Percentiles rank a stretch among this genome's conserved stretches.
Evolutionary conservation across 2,329 filamentous ascomycete species (phyloP).

Genomic region (Paraphoma chrysanthemicola): DNA sequence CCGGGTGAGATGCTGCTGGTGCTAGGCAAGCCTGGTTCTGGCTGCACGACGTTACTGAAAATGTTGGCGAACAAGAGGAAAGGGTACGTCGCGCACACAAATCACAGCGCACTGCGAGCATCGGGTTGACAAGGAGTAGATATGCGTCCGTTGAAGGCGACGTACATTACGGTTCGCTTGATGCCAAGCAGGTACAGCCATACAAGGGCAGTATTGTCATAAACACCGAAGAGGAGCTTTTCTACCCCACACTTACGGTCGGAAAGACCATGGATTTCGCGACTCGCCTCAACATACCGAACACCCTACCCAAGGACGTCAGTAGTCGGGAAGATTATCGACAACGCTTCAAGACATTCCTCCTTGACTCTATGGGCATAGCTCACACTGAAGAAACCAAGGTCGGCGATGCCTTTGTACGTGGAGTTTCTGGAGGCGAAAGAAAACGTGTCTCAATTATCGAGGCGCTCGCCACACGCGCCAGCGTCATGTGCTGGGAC

Average conservation of each 20-base stretch:
- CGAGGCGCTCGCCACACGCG: slow-evolving; percentile 66
- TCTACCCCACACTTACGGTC: slow-evolving; percentile 60
- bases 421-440: slow-evolving; percentile 73
- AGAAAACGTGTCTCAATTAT: slow-evolving; percentile 73
- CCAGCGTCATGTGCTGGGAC: slow-evolving; percentile 62
- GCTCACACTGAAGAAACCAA: slow-evolving; percentile 68
- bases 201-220: not conserved
- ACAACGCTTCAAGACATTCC: slow-evolving; percentile 58
- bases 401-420: slow-evolving; percentile 70
- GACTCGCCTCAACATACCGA: slow-evolving; percentile 64
- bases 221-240: slow-evolving; percentile 62
- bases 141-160: not conserved
- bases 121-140: not conserved
- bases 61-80: slow-evolving; percentile 69
- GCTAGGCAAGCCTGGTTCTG: slow-evolving; percentile 71
- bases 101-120: not conserved
- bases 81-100: slow-evolving; percentile 53
- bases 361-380: slow-evolving; percentile 54
- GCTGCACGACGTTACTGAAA: slow-evolving; percentile 75
- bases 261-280: slow-evolving; percentile 62
- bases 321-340: slow-evolving; percentile 56
- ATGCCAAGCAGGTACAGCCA: not conserved
- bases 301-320: slow-evolving; percentile 60
- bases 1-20: slow-evolving; percentile 77
- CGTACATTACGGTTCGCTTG: not conserved